Evolutionary conservation across 2,329 filamentous ascomycete species (phyloP).

Genomic region (Diaporthe ilicicola): DNA sequence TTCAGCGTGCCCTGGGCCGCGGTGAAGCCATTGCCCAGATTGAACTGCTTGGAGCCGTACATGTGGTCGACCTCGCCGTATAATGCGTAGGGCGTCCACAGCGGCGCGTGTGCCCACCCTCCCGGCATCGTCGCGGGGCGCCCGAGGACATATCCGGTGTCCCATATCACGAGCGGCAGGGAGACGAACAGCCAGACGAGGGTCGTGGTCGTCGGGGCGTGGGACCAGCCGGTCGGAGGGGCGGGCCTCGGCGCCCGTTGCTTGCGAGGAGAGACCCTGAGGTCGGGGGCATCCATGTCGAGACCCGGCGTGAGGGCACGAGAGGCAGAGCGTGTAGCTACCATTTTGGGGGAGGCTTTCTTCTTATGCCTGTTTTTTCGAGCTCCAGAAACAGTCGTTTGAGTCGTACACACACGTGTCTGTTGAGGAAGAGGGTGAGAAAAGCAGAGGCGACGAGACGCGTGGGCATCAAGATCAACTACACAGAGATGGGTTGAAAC

Average conservation of each 20-base stretch:
- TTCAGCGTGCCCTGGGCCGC: constrained; percentile 71
- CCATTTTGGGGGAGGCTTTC: constrained; percentile 19
- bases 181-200: constrained; percentile 79
- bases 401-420: background rate
- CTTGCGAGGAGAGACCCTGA: constrained; percentile 20
- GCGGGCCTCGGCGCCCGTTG: constrained; percentile 16
- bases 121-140: constrained; percentile 86
- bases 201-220: constrained; percentile 55
- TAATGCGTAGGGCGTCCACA: constrained; percentile 81
- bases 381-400: background rate
- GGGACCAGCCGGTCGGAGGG: constrained; percentile 46
- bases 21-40: constrained; percentile 77
- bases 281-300: constrained; percentile 15
- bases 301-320: constrained; percentile 27
- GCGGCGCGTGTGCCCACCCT: constrained; percentile 73
- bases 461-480: background rate
- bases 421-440: background rate
- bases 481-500: constrained; percentile 14
- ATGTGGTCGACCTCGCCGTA: constrained; percentile 83
- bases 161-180: constrained; percentile 83
- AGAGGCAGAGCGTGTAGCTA: constrained; percentile 33
- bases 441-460: background rate
- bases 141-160: constrained; percentile 79
- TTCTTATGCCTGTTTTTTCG: background rate
- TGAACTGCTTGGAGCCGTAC: constrained; percentile 80